Evolutionary conservation across 1,284 basidiomycete genomes (phyloP), one percentile per base, ranked within the genome.

Genomic region (Schizophyllum commune): DNA sequence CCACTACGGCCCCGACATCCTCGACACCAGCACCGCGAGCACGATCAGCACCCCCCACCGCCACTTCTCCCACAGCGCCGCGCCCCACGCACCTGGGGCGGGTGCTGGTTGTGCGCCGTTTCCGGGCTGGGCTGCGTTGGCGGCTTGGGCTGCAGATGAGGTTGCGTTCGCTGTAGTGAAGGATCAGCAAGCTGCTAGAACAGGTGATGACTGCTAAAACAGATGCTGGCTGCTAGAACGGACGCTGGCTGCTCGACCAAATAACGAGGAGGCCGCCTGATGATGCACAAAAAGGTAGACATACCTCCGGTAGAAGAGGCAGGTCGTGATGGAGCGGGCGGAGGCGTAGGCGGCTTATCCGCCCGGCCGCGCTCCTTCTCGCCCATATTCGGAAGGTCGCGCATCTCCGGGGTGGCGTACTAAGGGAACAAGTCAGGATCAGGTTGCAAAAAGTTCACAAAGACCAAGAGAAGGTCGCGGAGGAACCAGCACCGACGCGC

Each of bases 331-430:
- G 68, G 63, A 60, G 66, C 61, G 51, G 65, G 65, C 54, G 68
- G 65, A 22, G 68, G 57, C 21, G 68, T 57, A 32, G 68, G 62
- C 51, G 64, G 62, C 13, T 63, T 55, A 19, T 80, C 78, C 5
- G 79, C 67, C 57, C 76, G 78, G 6, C 86, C 87, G 58, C 80
- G 80, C 67, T 89, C 88, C 67, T 80, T 84, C 72, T 89, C 80
- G 34, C 89, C 93, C 93, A 96, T 96, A 74, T 95, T 95, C 1
- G 93, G 93, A 20, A 94, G 74, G 69, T 92, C 86, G 58, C 80
- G 86, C 70, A 84, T 80, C 32, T 76, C 73, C 13, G 84, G 79
- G 34, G 39, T 47, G 9, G 82, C 80, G 69, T 88, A 90, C 68
- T 89, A 90, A 89, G 94, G 69, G 39, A 58, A 59, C 20, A 68